Conservation (phyloP, 2,329 filamentous ascomycete species). For the Fusarium guadeloupense region DNA sequence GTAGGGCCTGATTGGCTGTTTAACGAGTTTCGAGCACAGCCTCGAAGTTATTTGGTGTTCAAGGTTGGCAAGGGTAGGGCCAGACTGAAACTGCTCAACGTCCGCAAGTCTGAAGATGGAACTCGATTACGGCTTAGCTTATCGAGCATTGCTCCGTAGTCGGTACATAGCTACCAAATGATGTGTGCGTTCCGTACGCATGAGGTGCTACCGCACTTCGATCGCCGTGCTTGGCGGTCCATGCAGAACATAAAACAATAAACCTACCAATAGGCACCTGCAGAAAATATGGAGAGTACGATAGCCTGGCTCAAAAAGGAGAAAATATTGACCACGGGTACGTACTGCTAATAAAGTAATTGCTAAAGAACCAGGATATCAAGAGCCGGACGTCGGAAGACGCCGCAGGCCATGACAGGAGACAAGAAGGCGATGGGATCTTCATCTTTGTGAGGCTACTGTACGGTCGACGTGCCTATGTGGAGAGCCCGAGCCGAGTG, state of each 20-base stretch:
- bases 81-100: slow-evolving; percentile 21
- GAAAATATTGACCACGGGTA: slow-evolving; percentile 7
- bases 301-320: slow-evolving; percentile 18
- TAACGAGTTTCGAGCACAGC: neutral
- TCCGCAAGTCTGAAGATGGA: no score
- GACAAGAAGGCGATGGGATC: slow-evolving; percentile 6
- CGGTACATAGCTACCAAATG: no score
- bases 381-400: slow-evolving; percentile 12
- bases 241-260: neutral
- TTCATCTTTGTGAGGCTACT: slow-evolving; percentile 4
- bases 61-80: no score
- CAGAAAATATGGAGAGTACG: neutral
- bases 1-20: neutral
- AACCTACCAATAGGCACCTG: neutral
- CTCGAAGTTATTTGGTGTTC: no score
- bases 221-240: slow-evolving; percentile 5
- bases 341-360: neutral
- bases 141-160: no score
- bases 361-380: neutral
- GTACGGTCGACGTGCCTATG: slow-evolving; percentile 16
- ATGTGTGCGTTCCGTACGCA: no score
- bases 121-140: no score
- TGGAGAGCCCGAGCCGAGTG: slow-evolving; percentile 20
- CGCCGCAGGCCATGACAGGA: slow-evolving; percentile 6
- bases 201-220: no score